Conservation (phyloP, 257 asterid species). For the Solanum bulbocastanum region DNA sequence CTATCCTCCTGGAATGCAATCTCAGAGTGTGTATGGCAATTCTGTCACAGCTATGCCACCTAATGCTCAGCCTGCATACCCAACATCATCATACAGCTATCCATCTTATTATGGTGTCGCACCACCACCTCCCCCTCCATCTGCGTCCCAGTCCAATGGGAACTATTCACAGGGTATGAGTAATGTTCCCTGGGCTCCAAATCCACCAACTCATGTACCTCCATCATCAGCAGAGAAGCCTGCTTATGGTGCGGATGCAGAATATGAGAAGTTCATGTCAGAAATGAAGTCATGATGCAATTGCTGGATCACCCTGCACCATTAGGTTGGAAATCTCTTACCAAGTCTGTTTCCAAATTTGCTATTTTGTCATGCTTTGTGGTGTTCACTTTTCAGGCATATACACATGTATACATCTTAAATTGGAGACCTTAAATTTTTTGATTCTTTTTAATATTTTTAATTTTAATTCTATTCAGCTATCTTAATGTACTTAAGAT, state of each 20-base stretch:
- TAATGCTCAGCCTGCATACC: constrained; percentile 41
- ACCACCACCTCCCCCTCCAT: constrained; percentile 61
- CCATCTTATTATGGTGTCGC: constrained; percentile 46
- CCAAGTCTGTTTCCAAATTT: not conserved
- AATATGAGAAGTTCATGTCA: constrained; percentile 94
- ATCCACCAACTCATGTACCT: constrained; percentile 52
- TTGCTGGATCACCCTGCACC: not conserved
- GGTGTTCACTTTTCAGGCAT: not conserved
- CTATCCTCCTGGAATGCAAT: constrained; percentile 73
- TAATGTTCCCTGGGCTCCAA: constrained; percentile 79
- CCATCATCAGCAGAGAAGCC: constrained; percentile 50
- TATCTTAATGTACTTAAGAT: too few relatives aligned
- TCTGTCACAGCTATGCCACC: constrained; percentile 48
- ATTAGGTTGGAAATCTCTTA: constrained; percentile 22
- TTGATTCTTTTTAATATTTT: not conserved
- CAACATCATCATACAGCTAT: constrained; percentile 52
- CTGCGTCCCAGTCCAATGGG: constrained; percentile 29
- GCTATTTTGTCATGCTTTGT: not conserved
- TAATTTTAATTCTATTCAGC: too few relatives aligned
- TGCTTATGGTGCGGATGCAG: constrained; percentile 44
- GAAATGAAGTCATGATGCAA: constrained; percentile 54
- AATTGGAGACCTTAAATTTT: too few relatives aligned
- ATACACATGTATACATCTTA: not conserved
- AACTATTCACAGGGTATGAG: constrained; percentile 56
- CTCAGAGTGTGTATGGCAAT: constrained; percentile 45